Base-by-base conservation (phyloP, 345 rosid genomes). In the Bruguiera parviflora region DNA sequence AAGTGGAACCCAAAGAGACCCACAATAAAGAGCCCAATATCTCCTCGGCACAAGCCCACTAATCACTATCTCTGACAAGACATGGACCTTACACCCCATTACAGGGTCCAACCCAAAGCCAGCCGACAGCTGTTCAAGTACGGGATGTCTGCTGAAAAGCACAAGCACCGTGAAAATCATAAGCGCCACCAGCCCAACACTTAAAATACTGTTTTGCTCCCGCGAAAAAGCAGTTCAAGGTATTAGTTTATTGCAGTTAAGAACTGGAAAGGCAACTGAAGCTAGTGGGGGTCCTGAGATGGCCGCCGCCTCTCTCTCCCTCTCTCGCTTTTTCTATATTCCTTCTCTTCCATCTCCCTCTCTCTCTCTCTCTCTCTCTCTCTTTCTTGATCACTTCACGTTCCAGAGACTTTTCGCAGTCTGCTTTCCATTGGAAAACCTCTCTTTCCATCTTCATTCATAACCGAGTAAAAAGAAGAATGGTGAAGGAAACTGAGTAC, bases 401-500 rank as follows among this genome's bases (percentile, higher is more conserved):
- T 72, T 56, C 24, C 59, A 7, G 39, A 5, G 11, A 56, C 6
- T 57, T 57, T 22, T 25, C 31, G 11, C 31, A 13, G 65, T 47
- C 49, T 68, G 66, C 74, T 33, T n/a, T 29, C 56, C 56, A 21
- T 72, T 58, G 49, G 47, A 65, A 39, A 58, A 27, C 2, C 22
- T 21, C 35, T 20, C 65, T 60, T 66, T 39, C 51, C 28, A 16
- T 18, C 16, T 2, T 43, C 13, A 43, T 15, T 27, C 27, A 0
- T 3, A 32, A 4, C 2, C 6, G n/a, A 52, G 15, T 39, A 24
- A 37, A 55, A 63, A 58, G 72, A 64, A 76, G 33, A 60, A 80
- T 86, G 91, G 91, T 82, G 81, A 85, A 81, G 80, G 91, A 89
- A 77, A 84, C 89, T 8, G 87, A 89, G 80, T 89, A 71, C 70